Evolutionary conservation across 176 grass and related monocot species (phyloP), one percentile per base, ranked within the genome.

Genomic region (Oryza longistaminata): DNA sequence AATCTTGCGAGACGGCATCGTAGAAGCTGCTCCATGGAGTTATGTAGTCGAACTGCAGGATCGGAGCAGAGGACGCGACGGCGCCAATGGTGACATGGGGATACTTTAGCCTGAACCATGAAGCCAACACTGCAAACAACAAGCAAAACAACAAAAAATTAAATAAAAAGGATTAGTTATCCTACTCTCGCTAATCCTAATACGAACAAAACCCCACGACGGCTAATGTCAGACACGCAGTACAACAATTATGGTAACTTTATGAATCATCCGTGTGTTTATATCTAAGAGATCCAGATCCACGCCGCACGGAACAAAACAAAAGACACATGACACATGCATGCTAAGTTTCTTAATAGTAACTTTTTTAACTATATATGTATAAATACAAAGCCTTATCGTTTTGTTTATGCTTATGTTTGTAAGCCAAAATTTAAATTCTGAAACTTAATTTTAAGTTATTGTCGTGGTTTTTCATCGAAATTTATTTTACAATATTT

Each of bases 21-120:
- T 94, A 94, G 87, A 98, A 98, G 60, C 93, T 94, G 15, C 72
- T 85, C 93, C 96, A 98, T 0, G 93, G 91, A 0, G 75, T 88
- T 71, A 95, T 98, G 74, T 86, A 5, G 33, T 98, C 96, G 35
- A 98, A 98, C 80, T 98, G 89, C 70, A 95, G 81, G 81, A 98
- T 95, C 12, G 96, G 96, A 7, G 96, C 89, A 26, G 96, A 98
- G 43, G 96, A 94, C 8, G 96, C 88, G 24, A 98, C 2, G 12
- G 96, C 96, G 10, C 96, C 96, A 87, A 98, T 86, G 74, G 93
- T 26, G 11, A 98, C 80, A n/a, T 95, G 96, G 21, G 96, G 96
- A 71, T 98, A 98, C 84, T 98, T 98, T 19, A 98, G 74, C 83
- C 96, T 91, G 93, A 98, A 95, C 96, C 96, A 98, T 1, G 96